Percentiles rank a stretch among this genome's conserved stretches.
Conservation (phyloP, 352 stramenopile genomes). For the Thraustochytrium striatum region DNA sequence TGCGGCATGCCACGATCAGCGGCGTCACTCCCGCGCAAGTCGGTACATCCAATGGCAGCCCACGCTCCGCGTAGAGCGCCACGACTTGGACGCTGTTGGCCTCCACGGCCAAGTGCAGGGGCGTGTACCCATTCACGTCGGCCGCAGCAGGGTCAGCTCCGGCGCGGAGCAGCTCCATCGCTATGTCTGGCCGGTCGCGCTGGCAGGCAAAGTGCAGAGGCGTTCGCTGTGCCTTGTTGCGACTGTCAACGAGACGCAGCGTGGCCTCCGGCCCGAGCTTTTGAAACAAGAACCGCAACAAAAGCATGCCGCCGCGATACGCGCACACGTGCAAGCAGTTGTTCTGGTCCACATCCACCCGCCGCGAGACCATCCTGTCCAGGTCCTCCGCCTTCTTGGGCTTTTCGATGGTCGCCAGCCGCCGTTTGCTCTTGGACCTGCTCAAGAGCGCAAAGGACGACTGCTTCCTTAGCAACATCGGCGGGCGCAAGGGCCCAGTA, state of each 20-base stretch:
- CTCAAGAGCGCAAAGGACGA: no score
- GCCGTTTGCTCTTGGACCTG: no score
- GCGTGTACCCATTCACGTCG: constrained; percentile 31
- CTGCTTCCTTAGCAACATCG: no score
- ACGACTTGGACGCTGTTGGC: background rate
- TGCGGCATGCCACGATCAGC: constrained; percentile 3
- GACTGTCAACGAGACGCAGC: background rate
- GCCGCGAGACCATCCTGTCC: background rate
- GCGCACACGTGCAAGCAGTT: constrained; percentile 4
- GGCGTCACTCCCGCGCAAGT: constrained; percentile 3
- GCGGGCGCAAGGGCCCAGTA: no score
- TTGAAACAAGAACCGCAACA: background rate
- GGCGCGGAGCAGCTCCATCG: background rate
- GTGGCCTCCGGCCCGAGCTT: background rate
- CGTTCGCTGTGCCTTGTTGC: background rate
- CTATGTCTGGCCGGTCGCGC: background rate
- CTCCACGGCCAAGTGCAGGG: constrained; percentile 35
- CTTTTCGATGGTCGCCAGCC: no score
- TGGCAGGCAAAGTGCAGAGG: constrained; percentile 30
- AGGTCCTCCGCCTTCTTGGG: no score
- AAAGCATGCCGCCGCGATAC: background rate
- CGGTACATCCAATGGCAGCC: constrained; percentile 15
- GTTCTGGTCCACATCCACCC: constrained; percentile 17
- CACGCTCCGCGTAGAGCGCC: constrained; percentile 4
- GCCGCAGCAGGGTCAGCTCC: background rate